phyloP scores from a whole-genome alignment of 2,329 filamentous ascomycete genomes.

The Neobulgaria alba region DNA sequence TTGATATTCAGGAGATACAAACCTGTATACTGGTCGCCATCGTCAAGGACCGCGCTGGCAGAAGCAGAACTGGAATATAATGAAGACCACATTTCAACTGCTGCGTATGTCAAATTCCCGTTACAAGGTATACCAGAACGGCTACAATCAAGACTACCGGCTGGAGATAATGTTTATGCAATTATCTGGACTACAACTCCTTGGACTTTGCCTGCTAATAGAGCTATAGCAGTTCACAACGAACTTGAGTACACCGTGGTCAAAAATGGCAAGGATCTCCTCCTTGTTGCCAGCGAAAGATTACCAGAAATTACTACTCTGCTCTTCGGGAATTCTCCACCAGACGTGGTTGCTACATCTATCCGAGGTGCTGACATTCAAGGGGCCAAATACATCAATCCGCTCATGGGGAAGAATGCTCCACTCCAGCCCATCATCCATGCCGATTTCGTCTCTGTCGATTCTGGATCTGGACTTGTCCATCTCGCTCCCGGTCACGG shows the following conservation, averaged over 20 bases:
- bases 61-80: constrained; percentile 82
- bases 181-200: constrained; percentile 98
- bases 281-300: constrained; percentile 54
- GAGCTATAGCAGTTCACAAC: constrained; percentile 72
- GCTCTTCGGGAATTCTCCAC: constrained; percentile 4
- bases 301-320: background rate
- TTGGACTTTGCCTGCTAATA: constrained; percentile 93
- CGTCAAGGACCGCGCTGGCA: constrained; percentile 68
- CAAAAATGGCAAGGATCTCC: constrained; percentile 44
- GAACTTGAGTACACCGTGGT: constrained; percentile 68
- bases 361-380: constrained; percentile 59
- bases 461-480: constrained; percentile 91
- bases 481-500: constrained; percentile 92
- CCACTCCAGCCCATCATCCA: constrained; percentile 62
- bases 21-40: constrained; percentile 82
- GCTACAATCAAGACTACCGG: constrained; percentile 33
- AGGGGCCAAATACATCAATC: constrained; percentile 60
- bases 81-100: constrained; percentile 60
- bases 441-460: constrained; percentile 80
- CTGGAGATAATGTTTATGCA: constrained; percentile 51
- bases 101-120: constrained; percentile 75
- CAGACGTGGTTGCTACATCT: constrained; percentile 41
- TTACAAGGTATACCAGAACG: constrained; percentile 41
- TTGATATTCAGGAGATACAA: constrained; percentile 72
- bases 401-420: constrained; percentile 52